Percentiles rank a stretch among this genome's conserved stretches.
Conservation (phyloP, 1,139 yeast species). For the Lodderomyces jiufengensis region DNA sequence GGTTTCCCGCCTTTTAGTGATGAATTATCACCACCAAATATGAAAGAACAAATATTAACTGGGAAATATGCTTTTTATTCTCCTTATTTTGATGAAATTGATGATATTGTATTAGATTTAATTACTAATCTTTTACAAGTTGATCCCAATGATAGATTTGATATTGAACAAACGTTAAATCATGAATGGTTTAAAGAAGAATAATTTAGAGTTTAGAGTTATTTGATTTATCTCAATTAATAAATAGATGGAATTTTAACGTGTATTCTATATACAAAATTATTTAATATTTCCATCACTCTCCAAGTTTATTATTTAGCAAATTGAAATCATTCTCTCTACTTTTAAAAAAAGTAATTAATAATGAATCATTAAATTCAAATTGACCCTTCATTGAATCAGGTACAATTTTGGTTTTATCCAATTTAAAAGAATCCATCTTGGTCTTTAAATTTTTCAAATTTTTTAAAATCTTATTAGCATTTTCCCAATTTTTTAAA, state of each 20-base stretch:
- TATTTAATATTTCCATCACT: too few species aligned
- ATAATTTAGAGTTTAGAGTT: too few species aligned
- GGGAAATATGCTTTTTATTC: slow-evolving; percentile 73
- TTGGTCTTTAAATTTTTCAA: slow-evolving; percentile 24
- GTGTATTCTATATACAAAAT: too few species aligned
- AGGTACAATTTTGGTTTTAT: slow-evolving; percentile 18
- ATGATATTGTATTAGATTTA: slow-evolving; percentile 61
- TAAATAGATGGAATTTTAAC: too few species aligned
- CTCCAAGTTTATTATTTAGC: slow-evolving; percentile 5
- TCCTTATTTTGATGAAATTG: slow-evolving; percentile 75
- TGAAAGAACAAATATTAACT: slow-evolving; percentile 67
- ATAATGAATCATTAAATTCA: slow-evolving; percentile 22
- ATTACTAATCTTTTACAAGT: slow-evolving; percentile 59
- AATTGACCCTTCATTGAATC: slow-evolving; percentile 23
- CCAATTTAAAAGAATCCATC: slow-evolving; percentile 7
- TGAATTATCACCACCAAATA: slow-evolving; percentile 72
- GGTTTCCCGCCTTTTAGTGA: slow-evolving; percentile 87
- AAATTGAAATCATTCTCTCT: slow-evolving; percentile 19
- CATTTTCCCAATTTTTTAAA: slow-evolving; percentile 25
- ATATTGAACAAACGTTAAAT: slow-evolving; percentile 45
- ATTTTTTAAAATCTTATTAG: slow-evolving; percentile 24
- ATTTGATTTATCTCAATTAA: too few species aligned
- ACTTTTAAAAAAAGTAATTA: slow-evolving; percentile 30
- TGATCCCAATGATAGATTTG: slow-evolving; percentile 51
- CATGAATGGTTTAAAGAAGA: slow-evolving; percentile 55